Conservation (phyloP, 257 asterid genomes). For the Ehretia macrophylla region DNA sequence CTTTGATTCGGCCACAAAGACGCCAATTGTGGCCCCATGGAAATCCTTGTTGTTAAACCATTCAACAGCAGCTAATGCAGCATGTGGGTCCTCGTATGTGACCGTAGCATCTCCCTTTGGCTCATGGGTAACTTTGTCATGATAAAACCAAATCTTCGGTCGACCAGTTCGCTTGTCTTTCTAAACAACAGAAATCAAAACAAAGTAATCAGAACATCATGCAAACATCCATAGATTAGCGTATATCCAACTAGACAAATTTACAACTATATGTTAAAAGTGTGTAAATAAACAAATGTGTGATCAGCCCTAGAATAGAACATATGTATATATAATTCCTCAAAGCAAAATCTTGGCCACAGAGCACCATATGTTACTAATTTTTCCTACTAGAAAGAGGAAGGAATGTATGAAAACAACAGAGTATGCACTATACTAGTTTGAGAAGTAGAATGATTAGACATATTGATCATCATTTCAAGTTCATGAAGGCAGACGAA, state of each 20-base stretch:
- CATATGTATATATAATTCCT: no score
- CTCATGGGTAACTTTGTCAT: conserved; percentile 80
- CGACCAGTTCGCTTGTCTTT: conserved; percentile 96
- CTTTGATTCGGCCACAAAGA: conserved; percentile 87
- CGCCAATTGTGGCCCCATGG: conserved; percentile 83
- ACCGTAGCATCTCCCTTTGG: conserved; percentile 99
- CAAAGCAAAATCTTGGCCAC: no score
- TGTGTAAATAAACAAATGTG: no score
- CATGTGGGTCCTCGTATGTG: conserved; percentile 98
- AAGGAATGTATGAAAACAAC: no score
- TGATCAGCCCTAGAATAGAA: no score
- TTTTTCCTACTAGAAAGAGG: neutral
- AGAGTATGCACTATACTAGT: no score
- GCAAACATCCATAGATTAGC: conserved; percentile 13
- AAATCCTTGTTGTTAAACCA: conserved; percentile 97
- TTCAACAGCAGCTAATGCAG: conserved; percentile 97
- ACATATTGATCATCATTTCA: no score
- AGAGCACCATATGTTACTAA: no score
- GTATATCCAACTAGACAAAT: no score
- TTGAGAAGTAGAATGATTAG: no score
- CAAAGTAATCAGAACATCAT: neutral
- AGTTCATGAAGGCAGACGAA: no score
- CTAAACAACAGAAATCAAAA: conserved; percentile 23
- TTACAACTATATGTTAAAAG: no score
- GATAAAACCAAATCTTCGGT: conserved; percentile 93